Conservation (phyloP, 495 filamentous ascomycete genomes). For the Daldinia grandis region DNA sequence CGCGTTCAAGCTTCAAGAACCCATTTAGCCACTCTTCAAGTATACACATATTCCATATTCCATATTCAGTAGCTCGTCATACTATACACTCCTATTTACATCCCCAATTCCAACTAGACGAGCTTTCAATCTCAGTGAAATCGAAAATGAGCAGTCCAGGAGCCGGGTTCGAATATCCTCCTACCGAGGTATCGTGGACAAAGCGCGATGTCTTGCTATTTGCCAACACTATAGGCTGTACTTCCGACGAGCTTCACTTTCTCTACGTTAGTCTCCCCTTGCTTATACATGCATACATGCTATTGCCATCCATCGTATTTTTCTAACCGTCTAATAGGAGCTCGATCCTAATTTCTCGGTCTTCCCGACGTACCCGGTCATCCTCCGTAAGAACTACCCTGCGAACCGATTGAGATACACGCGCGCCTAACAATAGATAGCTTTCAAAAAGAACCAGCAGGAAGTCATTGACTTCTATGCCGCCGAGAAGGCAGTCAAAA, state of each 20-base stretch:
- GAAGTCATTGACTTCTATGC: slow-evolving; percentile 91
- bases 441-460: slow-evolving; percentile 79
- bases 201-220: slow-evolving; percentile 89
- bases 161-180: slow-evolving; percentile 79
- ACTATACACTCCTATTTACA: neutral
- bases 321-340: slow-evolving; percentile 62
- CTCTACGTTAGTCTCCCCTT: slow-evolving; percentile 69
- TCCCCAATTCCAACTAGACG: neutral
- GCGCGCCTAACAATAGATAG: slow-evolving; percentile 46
- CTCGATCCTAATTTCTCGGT: slow-evolving; percentile 81
- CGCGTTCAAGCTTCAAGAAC: neutral
- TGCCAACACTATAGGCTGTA: slow-evolving; percentile 85
- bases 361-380: slow-evolving; percentile 87
- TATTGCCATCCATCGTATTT: neutral
- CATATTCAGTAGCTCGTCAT: neutral
- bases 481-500: slow-evolving; percentile 63
- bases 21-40: neutral
- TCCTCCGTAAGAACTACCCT: slow-evolving; percentile 68
- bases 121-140: neutral
- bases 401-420: slow-evolving; percentile 1
- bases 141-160: slow-evolving; percentile 65
- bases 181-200: slow-evolving; percentile 77
- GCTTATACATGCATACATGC: slow-evolving; percentile 1
- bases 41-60: neutral
- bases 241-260: slow-evolving; percentile 87